Conservation (phyloP, 257 asterid species). For the Primulina tabacum region DNA sequence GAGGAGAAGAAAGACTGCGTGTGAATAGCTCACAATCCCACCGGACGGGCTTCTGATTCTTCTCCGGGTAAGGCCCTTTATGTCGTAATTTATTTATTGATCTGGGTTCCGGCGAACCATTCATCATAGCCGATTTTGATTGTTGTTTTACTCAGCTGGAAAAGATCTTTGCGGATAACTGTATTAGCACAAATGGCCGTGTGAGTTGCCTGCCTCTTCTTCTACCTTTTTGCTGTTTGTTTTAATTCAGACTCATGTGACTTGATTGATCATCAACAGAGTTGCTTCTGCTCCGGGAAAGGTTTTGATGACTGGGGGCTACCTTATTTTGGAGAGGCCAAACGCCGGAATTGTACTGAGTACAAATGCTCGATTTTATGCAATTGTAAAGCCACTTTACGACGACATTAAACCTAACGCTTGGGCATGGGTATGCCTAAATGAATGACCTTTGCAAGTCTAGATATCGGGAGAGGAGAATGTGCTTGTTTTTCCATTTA, state of each 20-base stretch:
- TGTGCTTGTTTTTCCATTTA: not conserved
- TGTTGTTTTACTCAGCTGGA: conserved; percentile 28
- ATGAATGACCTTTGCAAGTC: conserved; percentile 4
- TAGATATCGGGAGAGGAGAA: not conserved
- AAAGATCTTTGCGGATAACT: conserved; percentile 9
- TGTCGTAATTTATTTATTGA: not conserved
- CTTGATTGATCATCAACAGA: conserved; percentile 40
- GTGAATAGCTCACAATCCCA: not conserved
- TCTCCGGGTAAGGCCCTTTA: not conserved
- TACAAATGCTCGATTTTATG: conserved; percentile 93
- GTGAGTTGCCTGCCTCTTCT: conserved; percentile 31
- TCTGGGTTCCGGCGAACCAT: not conserved
- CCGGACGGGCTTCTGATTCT: not conserved
- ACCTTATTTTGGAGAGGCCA: conserved; percentile 93
- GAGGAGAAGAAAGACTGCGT: too few species aligned
- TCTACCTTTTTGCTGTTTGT: not conserved
- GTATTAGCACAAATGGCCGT: conserved; percentile 42
- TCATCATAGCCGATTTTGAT: conserved; percentile 13
- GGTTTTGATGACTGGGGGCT: conserved; percentile 97
- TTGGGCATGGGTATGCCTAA: conserved; percentile 80
- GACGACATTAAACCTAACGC: conserved; percentile 62
- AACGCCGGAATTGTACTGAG: conserved; percentile 96
- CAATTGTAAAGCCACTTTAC: conserved; percentile 76
- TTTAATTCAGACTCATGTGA: too few species aligned
- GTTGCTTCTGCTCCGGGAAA: conserved; percentile 99